These are phyloP conservation scores for Pholiota adiposa DNA, from an alignment of 1,284 basidiomycete genomes.

Conservation along the genomic window DNA sequence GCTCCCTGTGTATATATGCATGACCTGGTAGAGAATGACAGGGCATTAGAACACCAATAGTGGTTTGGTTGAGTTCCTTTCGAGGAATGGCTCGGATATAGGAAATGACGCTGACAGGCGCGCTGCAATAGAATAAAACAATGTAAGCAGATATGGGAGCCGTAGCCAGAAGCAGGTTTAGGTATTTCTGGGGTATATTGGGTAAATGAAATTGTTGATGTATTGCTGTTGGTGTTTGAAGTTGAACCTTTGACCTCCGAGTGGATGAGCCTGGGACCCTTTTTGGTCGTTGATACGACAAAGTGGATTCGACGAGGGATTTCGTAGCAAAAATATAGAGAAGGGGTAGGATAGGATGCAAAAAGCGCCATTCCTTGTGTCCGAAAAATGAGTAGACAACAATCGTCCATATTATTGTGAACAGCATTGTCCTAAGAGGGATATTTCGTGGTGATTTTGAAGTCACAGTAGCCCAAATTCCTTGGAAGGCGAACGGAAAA, in stretches of 20 bases:
- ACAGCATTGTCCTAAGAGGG: slow-evolving; percentile 51
- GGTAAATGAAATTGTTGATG: slow-evolving; percentile 18
- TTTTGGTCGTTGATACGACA: slow-evolving; percentile 16
- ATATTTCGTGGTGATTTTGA: slow-evolving; percentile 28
- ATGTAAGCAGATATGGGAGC: slow-evolving; percentile 72
- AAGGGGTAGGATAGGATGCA: slow-evolving; percentile 91
- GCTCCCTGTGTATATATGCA: slow-evolving; percentile 80
- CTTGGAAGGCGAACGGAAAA: slow-evolving; percentile 74
- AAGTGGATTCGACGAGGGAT: slow-evolving; percentile 60
- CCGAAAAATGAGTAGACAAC: slow-evolving; percentile 77
- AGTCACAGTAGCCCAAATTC: slow-evolving; percentile 47
- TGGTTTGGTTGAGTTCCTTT: slow-evolving; percentile 46
- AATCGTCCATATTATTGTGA: slow-evolving; percentile 67
- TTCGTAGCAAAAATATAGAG: slow-evolving; percentile 82
- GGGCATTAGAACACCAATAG: slow-evolving; percentile 90
- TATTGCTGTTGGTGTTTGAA: background rate
- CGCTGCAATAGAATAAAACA: slow-evolving; percentile 73
- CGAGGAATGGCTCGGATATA: slow-evolving; percentile 60
- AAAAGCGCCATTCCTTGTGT: slow-evolving; percentile 97
- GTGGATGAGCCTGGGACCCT: background rate
- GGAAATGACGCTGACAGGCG: slow-evolving; percentile 76
- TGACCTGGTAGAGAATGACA: slow-evolving; percentile 99
- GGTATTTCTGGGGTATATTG: slow-evolving; percentile 39
- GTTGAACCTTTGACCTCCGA: background rate
- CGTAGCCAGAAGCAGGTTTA: slow-evolving; percentile 53